These are phyloP conservation scores for Fusarium sp. DNA, from an alignment of 2,329 filamentous ascomycete genomes.

Conservation along the genomic window DNA sequence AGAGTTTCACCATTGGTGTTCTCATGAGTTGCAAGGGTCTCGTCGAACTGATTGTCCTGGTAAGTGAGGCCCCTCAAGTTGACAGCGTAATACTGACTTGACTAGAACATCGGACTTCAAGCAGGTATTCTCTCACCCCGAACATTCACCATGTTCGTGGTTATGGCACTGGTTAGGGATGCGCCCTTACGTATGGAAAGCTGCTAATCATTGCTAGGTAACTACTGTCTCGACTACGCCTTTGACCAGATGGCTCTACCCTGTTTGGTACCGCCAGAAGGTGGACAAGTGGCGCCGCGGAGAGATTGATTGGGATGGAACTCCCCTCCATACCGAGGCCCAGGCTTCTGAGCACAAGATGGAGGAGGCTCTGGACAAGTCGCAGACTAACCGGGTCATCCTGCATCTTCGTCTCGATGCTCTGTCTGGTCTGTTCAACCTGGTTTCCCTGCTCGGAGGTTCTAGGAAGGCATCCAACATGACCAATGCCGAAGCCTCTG, in stretches of 20 bases:
- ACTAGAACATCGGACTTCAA: constrained; percentile 79
- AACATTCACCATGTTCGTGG: constrained; percentile 94
- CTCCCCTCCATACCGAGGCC: constrained; percentile 47
- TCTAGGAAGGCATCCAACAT: constrained; percentile 23
- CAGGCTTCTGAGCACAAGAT: constrained; percentile 43
- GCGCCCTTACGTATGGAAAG: too few relatives aligned
- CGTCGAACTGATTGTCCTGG: constrained; percentile 93
- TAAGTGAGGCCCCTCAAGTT: constrained; percentile 55
- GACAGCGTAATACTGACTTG: background rate
- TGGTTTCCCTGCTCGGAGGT: constrained; percentile 44
- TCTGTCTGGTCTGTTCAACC: constrained; percentile 46
- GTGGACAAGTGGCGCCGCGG: constrained; percentile 75
- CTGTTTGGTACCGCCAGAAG: constrained; percentile 69
- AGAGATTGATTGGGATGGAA: constrained; percentile 86
- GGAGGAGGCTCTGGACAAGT: constrained; percentile 45
- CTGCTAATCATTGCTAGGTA: constrained; percentile 52
- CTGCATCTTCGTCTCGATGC: constrained; percentile 48
- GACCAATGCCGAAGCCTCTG: constrained; percentile 10
- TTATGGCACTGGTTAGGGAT: constrained; percentile 79
- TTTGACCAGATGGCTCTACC: constrained; percentile 79
- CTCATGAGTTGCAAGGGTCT: constrained; percentile 98
- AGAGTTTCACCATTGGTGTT: constrained; percentile 87
- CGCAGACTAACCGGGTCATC: constrained; percentile 42
- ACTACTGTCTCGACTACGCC: constrained; percentile 89
- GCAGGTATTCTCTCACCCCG: constrained; percentile 82